These are phyloP conservation scores for Flaveria bidentis DNA, from an alignment of 129 eudicot genomes.

Conservation along the genomic window DNA sequence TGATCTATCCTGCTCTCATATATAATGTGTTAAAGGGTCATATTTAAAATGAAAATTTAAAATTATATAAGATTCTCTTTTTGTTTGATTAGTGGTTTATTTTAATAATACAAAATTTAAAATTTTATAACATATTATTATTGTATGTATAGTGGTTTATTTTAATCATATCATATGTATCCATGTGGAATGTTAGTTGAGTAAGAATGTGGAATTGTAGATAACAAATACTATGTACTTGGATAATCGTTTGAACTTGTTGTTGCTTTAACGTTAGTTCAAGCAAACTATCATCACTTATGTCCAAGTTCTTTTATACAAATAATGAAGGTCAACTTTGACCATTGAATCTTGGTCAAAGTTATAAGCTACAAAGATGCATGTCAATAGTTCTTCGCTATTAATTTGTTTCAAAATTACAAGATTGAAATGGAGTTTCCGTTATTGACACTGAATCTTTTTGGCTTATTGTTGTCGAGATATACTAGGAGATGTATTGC, in stretches of 20 bases:
- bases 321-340: conserved; percentile 29
- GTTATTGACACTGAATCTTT: background rate
- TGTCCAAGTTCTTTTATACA: conserved; percentile 3
- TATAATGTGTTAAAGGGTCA: no score
- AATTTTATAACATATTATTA: background rate
- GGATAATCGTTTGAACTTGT: conserved; percentile 31
- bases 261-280: conserved; percentile 28
- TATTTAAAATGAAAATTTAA: no score
- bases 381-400: background rate
- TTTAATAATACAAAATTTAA: no score
- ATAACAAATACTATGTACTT: conserved; percentile 22
- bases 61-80: no score
- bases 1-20: no score
- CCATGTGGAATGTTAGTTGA: conserved; percentile 11
- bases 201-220: conserved; percentile 6
- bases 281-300: conserved; percentile 28
- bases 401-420: background rate
- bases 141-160: background rate
- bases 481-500: no score
- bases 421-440: background rate
- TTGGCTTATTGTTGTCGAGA: no score
- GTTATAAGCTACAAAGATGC: background rate
- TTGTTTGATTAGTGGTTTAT: no score
- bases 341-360: conserved; percentile 8
- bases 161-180: background rate